Base-by-base conservation (phyloP, 352 stramenopile species). In the Hyaloperonospora arabidopsidis region DNA sequence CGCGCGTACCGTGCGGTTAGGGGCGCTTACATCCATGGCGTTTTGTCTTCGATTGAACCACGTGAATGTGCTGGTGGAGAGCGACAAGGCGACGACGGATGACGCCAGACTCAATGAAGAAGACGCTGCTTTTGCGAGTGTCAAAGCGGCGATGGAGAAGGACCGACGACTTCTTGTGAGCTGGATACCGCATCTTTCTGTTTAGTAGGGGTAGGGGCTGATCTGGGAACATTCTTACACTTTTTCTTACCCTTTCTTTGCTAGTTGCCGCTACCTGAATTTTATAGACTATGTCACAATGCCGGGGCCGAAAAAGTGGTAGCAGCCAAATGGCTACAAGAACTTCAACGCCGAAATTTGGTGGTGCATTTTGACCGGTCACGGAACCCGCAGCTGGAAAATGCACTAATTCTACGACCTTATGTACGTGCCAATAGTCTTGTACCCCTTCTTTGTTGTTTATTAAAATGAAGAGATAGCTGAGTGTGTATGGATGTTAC, bases 11-110 rank as follows among this genome's bases (percentile, higher is more conserved):
- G 76, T 87, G 49, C 72, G 76, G 15, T 50, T 91, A 6, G 49
- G 55, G 8, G 78, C 87, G 50, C 68, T 91, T 40, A 79, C 72
- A 39, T 61, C 64, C 47, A 83, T 89, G 69, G 25, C 74, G 17
- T 87, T 91, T 54, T 81, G 84, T 48, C 48, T 91, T 28, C 71
- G 76, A 7, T 57, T 91, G 12, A 87, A 91, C 61, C 67, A 86
- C 48, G 65, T 86, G 18, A 76, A 79, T 53, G 55, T 87, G 23
- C 25, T 83, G 28, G 58, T 86, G 17, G 61, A 84, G 54, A 82
- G 80, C 39, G 66, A 76, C 63, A 56, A 14, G 4, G 46, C 28
- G 7, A 36, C 57, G 2, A 64, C 68, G 47, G 68, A 82, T 19
- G 63, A 72, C 15, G 32, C 44, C 6, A 56, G 56, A 22, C 28